Evolutionary conservation across 2,329 filamentous ascomycete genomes (phyloP).

Genomic region (Fusarium sp.): DNA sequence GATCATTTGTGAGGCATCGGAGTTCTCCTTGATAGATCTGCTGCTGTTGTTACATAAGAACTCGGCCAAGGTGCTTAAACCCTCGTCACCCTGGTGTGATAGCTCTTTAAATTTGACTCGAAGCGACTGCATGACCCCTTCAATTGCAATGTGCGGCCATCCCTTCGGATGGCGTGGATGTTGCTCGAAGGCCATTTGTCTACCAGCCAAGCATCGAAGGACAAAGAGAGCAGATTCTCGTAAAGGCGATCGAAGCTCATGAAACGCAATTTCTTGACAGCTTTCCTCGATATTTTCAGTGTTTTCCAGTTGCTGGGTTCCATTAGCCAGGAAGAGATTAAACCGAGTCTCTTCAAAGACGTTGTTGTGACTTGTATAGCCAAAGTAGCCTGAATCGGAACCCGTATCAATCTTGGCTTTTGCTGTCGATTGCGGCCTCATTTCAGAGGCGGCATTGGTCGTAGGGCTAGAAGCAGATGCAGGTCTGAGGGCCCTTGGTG

Average conservation of each 20-base stretch:
- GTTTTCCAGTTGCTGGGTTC: not conserved
- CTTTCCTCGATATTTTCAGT: not conserved
- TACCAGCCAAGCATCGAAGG: not conserved
- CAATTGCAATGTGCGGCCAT: not conserved
- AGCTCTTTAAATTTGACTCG: not conserved
- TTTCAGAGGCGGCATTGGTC: not conserved
- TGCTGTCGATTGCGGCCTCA: not conserved
- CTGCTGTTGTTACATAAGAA: not conserved
- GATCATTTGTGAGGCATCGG: not conserved
- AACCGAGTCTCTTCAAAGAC: conserved; percentile 1
- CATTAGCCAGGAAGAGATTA: not conserved
- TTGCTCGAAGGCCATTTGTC: not conserved
- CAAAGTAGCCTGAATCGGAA: not conserved
- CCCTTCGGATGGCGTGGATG: not conserved
- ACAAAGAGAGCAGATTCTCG: not conserved
- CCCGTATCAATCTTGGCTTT: not conserved
- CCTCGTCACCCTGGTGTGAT: not conserved
- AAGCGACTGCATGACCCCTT: not conserved
- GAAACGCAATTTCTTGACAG: not conserved
- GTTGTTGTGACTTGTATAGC: not conserved
- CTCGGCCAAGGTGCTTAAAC: not conserved
- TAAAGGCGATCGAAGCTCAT: not conserved
- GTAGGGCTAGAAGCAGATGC: too few relatives aligned
- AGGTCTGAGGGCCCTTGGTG: not conserved
- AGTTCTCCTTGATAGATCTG: not conserved